Percentiles rank a stretch among this genome's conserved stretches.
These are phyloP conservation scores for Coleophoma crateriformis DNA, from an alignment of 2,329 filamentous ascomycete species.

Conservation along the genomic window DNA sequence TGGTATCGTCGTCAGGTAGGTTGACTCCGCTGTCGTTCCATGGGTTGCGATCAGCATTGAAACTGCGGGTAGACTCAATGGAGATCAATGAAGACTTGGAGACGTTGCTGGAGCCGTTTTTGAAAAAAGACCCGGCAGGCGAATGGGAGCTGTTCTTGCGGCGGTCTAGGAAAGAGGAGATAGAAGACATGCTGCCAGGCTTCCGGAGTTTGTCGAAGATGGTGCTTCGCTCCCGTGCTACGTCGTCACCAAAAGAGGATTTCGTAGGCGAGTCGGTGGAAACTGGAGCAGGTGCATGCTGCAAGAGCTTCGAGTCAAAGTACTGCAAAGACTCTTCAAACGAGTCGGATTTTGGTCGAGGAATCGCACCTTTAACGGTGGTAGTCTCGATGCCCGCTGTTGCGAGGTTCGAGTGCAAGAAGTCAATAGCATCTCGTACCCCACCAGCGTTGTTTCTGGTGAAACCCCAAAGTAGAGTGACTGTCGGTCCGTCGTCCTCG, in stretches of 20 bases:
- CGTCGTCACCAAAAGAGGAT: constrained; percentile 74
- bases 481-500: constrained; percentile 50
- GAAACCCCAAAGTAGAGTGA: constrained; percentile 71
- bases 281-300: constrained; percentile 78
- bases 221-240: constrained; percentile 70
- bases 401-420: constrained; percentile 79
- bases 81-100: constrained; percentile 95
- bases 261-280: constrained; percentile 86
- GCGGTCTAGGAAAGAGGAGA: constrained; percentile 91
- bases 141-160: constrained; percentile 92
- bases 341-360: constrained; percentile 96
- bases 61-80: constrained; percentile 90
- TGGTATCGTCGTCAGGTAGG: constrained; percentile 75
- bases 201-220: constrained; percentile 93
- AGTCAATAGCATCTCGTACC: constrained; percentile 92
- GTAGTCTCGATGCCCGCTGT: constrained; percentile 83
- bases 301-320: constrained; percentile 94
- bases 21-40: constrained; percentile 99
- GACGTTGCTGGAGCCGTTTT: constrained; percentile 79
- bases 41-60: constrained; percentile 85
- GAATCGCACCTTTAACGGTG: constrained; percentile 88
- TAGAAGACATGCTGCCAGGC: constrained; percentile 88
- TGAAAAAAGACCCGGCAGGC: constrained; percentile 80
- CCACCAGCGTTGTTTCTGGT: constrained; percentile 96
- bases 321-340: constrained; percentile 96